Percentiles rank a stretch among this genome's conserved stretches.
These are phyloP conservation scores for Quercus alba DNA, from an alignment of 306 rosid species.

Conservation along the genomic window DNA sequence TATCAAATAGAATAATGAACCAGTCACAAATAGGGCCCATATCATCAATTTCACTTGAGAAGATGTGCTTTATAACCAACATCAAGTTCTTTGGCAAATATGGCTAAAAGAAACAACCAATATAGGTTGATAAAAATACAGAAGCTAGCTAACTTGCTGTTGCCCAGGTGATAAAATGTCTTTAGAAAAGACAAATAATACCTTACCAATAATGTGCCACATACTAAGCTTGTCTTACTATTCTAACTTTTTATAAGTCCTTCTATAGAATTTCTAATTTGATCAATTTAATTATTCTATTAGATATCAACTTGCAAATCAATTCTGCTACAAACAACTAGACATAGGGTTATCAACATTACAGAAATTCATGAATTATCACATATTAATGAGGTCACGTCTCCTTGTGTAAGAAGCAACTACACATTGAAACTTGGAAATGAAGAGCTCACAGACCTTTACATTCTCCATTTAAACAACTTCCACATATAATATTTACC, in stretches of 20 bases:
- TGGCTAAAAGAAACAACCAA: neutral
- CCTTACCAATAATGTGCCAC: neutral
- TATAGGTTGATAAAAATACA: neutral
- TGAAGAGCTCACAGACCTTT: conserved; percentile 54
- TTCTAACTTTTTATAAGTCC: neutral
- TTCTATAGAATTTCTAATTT: neutral
- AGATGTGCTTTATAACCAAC: neutral
- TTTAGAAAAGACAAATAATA: neutral
- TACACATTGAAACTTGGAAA: neutral
- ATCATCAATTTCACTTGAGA: neutral
- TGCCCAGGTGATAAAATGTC: neutral
- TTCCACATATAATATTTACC: conserved; percentile 86
- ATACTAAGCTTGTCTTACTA: neutral
- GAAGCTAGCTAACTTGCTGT: neutral
- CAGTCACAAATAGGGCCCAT: neutral
- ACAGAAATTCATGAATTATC: neutral
- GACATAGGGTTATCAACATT: neutral
- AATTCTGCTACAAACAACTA: conserved; percentile 16
- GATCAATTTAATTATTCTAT: neutral
- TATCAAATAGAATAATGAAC: neutral
- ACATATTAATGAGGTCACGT: neutral
- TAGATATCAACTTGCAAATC: conserved; percentile 11
- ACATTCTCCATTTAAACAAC: conserved; percentile 71
- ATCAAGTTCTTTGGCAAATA: neutral
- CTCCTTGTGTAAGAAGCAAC: neutral